phyloP scores from a whole-genome alignment of 805 yeast genomes.

The Myxozyma vanderwaltii region DNA sequence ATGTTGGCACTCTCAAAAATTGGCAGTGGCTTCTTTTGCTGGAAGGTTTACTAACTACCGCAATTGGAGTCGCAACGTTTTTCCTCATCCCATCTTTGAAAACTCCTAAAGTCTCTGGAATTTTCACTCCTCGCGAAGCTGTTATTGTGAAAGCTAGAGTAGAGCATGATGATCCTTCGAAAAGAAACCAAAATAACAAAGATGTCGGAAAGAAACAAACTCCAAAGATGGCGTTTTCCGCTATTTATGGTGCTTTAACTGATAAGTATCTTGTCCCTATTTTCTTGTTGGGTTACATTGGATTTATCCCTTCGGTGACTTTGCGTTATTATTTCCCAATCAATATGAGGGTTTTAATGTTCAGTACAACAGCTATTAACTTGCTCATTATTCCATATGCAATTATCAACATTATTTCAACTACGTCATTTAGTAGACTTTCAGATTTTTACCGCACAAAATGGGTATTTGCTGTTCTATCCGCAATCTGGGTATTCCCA shows the following conservation, averaged over 20 bases:
- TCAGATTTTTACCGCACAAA: constrained; percentile 26
- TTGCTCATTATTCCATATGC: constrained; percentile 55
- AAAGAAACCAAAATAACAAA: constrained; percentile 18
- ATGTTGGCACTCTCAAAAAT: constrained; percentile 43
- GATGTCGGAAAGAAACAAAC: constrained; percentile 51
- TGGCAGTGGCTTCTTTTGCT: constrained; percentile 71
- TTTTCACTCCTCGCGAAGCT: constrained; percentile 27
- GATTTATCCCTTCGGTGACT: constrained; percentile 30
- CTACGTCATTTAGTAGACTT: constrained; percentile 36
- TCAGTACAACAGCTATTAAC: constrained; percentile 54
- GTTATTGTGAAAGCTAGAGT: constrained; percentile 29
- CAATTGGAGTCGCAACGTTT: constrained; percentile 53
- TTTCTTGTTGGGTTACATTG: constrained; percentile 28
- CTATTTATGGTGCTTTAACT: constrained; percentile 39
- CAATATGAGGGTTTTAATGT: constrained; percentile 53
- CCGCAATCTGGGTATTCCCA: constrained; percentile 33
- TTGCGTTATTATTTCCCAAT: constrained; percentile 46
- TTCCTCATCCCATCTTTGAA: constrained; percentile 37
- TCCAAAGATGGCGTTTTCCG: constrained; percentile 46
- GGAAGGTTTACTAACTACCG: constrained; percentile 55
- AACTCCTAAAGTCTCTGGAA: constrained; percentile 15
- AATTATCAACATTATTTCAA: constrained; percentile 37
- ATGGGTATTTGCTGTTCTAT: constrained; percentile 28
- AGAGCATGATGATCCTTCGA: constrained; percentile 28
- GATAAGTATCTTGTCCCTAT: constrained; percentile 26